phyloP scores from a whole-genome alignment of 495 filamentous ascomycete species.

The Lasiosphaeria ovina region DNA sequence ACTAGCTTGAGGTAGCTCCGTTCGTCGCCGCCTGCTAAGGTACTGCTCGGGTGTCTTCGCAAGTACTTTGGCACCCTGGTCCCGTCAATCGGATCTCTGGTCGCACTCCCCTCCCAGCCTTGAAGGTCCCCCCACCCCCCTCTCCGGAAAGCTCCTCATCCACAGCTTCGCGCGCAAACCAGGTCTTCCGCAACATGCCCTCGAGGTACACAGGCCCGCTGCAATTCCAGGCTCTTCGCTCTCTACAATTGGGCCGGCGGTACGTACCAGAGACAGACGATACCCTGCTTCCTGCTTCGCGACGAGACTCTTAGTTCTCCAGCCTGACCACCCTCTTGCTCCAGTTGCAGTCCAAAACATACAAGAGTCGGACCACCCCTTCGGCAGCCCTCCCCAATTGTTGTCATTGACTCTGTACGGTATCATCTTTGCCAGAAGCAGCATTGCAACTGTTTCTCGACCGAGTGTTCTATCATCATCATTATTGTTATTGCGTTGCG shows the following conservation, averaged over 20 bases:
- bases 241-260: conserved; percentile 26
- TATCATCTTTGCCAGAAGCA: conserved; percentile 26
- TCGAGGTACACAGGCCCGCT: conserved; percentile 27
- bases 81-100: conserved; percentile 29
- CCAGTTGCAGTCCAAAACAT: conserved; percentile 23
- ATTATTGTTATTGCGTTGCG: conserved; percentile 13
- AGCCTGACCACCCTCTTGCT: conserved; percentile 25
- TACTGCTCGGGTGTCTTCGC: conserved; percentile 8
- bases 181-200: conserved; percentile 27
- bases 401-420: conserved; percentile 24
- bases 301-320: conserved; percentile 15
- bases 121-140: conserved; percentile 16
- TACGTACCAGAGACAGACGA: conserved; percentile 14
- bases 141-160: conserved; percentile 22
- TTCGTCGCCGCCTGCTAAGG: conserved; percentile 13
- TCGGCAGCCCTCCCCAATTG: conserved; percentile 25
- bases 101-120: conserved; percentile 23
- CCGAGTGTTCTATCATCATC: conserved; percentile 17
- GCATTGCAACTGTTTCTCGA: conserved; percentile 25
- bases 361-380: conserved; percentile 26
- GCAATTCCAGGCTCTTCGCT: conserved; percentile 17
- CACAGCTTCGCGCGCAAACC: conserved; percentile 22
- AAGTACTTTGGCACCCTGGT: conserved; percentile 27
- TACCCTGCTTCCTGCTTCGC: neutral
- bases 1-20: neutral